Evolutionary conservation across 805 yeast species (phyloP).

Genomic region (Barnettozyma sucrosica): DNA sequence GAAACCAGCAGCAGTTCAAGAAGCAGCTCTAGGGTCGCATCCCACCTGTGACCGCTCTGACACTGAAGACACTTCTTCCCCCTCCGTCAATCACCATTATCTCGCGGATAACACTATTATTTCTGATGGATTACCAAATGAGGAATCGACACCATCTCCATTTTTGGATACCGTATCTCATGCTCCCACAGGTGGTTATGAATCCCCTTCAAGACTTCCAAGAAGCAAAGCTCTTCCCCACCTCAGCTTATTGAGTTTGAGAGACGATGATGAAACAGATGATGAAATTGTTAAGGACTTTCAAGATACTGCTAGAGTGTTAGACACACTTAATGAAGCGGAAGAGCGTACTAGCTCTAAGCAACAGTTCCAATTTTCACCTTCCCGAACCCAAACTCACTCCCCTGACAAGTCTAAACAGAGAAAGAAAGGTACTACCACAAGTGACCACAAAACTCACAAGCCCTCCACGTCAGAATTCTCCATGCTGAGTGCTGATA

Average conservation of each 20-base stretch:
- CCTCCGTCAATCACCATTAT: constrained; percentile 17
- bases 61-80: not conserved
- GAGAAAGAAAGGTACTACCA: not conserved
- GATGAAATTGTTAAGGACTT: constrained; percentile 8
- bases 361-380: not conserved
- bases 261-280: constrained; percentile 17
- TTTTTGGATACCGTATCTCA: not conserved
- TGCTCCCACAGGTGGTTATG: not conserved
- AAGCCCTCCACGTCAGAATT: constrained; percentile 23
- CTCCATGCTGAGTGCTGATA: constrained; percentile 16
- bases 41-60: not conserved
- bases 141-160: constrained; percentile 23
- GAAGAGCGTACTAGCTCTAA: not conserved
- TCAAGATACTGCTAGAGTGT: constrained; percentile 6
- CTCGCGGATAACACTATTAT: constrained; percentile 20
- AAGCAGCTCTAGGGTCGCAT: not conserved
- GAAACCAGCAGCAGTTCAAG: not conserved
- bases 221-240: constrained; percentile 24
- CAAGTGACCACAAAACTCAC: constrained; percentile 10
- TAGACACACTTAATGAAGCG: constrained; percentile 13
- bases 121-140: constrained; percentile 15
- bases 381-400: not conserved
- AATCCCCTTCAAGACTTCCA: constrained; percentile 23
- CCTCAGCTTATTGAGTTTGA: constrained; percentile 20
- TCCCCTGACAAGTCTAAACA: not conserved